Evolutionary conservation across 805 yeast species (phyloP).

Genomic region (Zygoascus bituminiphila): DNA sequence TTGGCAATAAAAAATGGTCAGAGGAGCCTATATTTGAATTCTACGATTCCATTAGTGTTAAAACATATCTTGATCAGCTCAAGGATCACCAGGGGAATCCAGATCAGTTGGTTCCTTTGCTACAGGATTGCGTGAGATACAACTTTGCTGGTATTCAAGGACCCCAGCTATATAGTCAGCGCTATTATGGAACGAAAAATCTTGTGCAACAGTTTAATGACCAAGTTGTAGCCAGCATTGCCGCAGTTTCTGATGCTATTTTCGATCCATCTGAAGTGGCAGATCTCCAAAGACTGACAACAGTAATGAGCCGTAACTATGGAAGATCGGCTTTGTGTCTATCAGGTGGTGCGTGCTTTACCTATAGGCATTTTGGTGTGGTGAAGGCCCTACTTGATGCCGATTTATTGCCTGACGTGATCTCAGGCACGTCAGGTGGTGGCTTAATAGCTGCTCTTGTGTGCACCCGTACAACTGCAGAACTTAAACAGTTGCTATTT

Average conservation of each 20-base stretch:
- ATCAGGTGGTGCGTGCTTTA: constrained; percentile 74
- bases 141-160: constrained; percentile 78
- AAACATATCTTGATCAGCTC: constrained; percentile 27
- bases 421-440: constrained; percentile 78
- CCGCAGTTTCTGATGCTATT: constrained; percentile 33
- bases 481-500: constrained; percentile 44
- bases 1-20: constrained; percentile 60
- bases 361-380: constrained; percentile 71
- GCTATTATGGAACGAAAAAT: constrained; percentile 66
- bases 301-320: constrained; percentile 43
- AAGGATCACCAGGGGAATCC: constrained; percentile 23
- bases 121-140: constrained; percentile 60
- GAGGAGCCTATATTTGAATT: constrained; percentile 51
- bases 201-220: constrained; percentile 47
- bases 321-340: constrained; percentile 67
- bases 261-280: background rate
- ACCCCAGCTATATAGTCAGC: constrained; percentile 59
- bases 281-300: constrained; percentile 26
- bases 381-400: constrained; percentile 62
- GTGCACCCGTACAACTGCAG: constrained; percentile 62
- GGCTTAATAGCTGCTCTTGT: constrained; percentile 68
- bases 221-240: constrained; percentile 34
- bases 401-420: constrained; percentile 55
- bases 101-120: constrained; percentile 43
- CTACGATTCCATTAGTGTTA: constrained; percentile 58